Percentiles rank a stretch among this genome's conserved stretches.
These are phyloP conservation scores for Starmerella roubikii DNA, from an alignment of 805 yeast species.

Conservation along the genomic window DNA sequence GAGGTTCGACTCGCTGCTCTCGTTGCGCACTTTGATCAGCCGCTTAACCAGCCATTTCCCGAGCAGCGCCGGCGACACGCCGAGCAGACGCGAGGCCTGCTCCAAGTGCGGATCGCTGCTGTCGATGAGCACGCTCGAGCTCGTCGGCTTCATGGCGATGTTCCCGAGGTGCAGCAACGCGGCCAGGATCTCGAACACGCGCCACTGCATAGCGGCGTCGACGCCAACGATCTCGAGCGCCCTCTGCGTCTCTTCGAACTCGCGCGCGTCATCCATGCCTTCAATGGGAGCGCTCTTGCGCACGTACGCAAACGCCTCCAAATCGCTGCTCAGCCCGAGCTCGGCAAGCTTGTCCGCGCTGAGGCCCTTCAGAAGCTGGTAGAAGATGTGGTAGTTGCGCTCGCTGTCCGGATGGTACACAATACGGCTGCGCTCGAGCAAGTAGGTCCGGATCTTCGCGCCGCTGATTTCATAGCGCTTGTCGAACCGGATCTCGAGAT, in stretches of 20 bases:
- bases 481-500: slow-evolving; percentile 80
- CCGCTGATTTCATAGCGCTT: slow-evolving; percentile 68
- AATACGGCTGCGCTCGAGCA: slow-evolving; percentile 83
- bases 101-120: slow-evolving; percentile 78
- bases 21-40: slow-evolving; percentile 84
- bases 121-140: slow-evolving; percentile 67
- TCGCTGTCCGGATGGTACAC: slow-evolving; percentile 87
- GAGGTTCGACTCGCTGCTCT: slow-evolving; percentile 74
- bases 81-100: slow-evolving; percentile 72
- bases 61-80: slow-evolving; percentile 57
- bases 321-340: slow-evolving; percentile 42
- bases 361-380: slow-evolving; percentile 70
- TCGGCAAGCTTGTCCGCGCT: slow-evolving; percentile 38
- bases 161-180: slow-evolving; percentile 89
- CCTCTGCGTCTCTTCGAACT: slow-evolving; percentile 58
- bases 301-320: slow-evolving; percentile 63
- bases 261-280: slow-evolving; percentile 72
- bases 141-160: slow-evolving; percentile 68
- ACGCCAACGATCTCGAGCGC: slow-evolving; percentile 77
- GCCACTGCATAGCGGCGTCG: slow-evolving; percentile 39
- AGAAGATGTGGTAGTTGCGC: slow-evolving; percentile 89
- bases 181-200: slow-evolving; percentile 67
- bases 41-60: slow-evolving; percentile 88
- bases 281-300: slow-evolving; percentile 70
- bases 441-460: slow-evolving; percentile 84